phyloP scores from a whole-genome alignment of 164 flowering plant species.

The Vitis amurensis region DNA sequence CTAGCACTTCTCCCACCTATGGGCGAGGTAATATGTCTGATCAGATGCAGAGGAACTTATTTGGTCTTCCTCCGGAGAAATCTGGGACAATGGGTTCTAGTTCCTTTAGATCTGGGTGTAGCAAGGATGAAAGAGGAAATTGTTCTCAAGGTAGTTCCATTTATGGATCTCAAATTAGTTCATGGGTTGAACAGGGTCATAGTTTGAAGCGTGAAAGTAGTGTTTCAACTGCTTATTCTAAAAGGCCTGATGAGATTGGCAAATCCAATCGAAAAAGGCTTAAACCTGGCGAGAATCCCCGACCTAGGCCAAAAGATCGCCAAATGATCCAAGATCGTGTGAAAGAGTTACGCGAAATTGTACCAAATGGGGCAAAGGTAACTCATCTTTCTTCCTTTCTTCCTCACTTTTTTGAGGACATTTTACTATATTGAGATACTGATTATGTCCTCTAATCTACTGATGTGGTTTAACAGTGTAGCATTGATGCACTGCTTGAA shows the following conservation, averaged over 20 bases:
- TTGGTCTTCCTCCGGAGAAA: conserved; percentile 35
- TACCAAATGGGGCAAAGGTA: conserved; percentile 97
- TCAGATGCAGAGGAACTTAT: conserved; percentile 31
- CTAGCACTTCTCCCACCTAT: conserved; percentile 28
- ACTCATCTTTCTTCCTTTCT: background rate
- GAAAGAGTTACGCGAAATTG: conserved; percentile 89
- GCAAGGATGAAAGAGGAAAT: conserved; percentile 39
- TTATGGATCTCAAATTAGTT: conserved; percentile 66
- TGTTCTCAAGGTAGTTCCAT: conserved; percentile 44
- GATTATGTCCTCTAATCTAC: conserved; percentile 2
- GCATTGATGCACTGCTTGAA: conserved; percentile 93
- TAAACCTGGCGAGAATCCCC: conserved; percentile 91
- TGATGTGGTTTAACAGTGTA: conserved; percentile 67
- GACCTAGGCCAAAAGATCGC: conserved; percentile 99
- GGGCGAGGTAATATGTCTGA: conserved; percentile 21
- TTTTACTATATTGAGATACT: background rate
- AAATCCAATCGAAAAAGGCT: conserved; percentile 83
- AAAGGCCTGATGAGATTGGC: conserved; percentile 49
- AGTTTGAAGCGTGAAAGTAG: conserved; percentile 44
- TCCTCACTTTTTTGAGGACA: background rate
- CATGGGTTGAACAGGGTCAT: conserved; percentile 59
- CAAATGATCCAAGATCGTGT: conserved; percentile 99
- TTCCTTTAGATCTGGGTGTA: conserved; percentile 42
- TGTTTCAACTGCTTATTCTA: conserved; percentile 61
- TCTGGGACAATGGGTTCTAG: conserved; percentile 32